Evolutionary conservation across 2,329 filamentous ascomycete species (phyloP), one percentile per base, ranked within the genome.

Genomic region (Penicillium sp.): DNA sequence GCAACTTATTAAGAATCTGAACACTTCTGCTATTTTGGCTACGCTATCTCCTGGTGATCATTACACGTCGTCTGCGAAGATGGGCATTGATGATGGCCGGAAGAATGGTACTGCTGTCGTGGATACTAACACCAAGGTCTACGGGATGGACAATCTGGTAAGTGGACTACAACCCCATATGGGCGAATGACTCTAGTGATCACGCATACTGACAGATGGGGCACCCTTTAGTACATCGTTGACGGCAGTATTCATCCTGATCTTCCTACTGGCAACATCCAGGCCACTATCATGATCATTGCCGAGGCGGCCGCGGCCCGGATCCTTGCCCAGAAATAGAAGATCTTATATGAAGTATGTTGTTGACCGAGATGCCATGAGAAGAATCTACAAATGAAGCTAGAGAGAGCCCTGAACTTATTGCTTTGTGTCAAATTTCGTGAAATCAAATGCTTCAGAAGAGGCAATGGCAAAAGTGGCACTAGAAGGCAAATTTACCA

Each of bases 181-280:
- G 2, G 7, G 11, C 47, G 19, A 19, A 14, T 24, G 10, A 2
- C 39, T 37, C 36, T 3, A 13, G 19, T 7, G 13, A 24, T 14
- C 37, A 41, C 43, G 39, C 44, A 55, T 52, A 51, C 35, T 44
- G 31, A 54, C 7, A 13, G 4, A 1, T 37, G 2, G 27, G n/a
- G 24, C 37, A 13, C 22, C 9, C 14, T 27, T 2, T 35, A 61
- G 62, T 70, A 55, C 67, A 83, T 90, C n/a, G 85, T 90, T 2
- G 88, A 90, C 67, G 87, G 85, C 0, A 85, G 83, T 60, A 87
- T 90, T 66, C 88, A 89, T 76, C 88, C 88, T 0, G 88, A 88
- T 62, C 84, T 89, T 65, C 81, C 87, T 2, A 87, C 86, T 0
- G 85, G 87, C 18, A 91, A 91, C 74, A 89, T 88, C 1, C 84